Base-by-base conservation (phyloP, 2,329 filamentous ascomycete species). In the Calonectria leucothoes region DNA sequence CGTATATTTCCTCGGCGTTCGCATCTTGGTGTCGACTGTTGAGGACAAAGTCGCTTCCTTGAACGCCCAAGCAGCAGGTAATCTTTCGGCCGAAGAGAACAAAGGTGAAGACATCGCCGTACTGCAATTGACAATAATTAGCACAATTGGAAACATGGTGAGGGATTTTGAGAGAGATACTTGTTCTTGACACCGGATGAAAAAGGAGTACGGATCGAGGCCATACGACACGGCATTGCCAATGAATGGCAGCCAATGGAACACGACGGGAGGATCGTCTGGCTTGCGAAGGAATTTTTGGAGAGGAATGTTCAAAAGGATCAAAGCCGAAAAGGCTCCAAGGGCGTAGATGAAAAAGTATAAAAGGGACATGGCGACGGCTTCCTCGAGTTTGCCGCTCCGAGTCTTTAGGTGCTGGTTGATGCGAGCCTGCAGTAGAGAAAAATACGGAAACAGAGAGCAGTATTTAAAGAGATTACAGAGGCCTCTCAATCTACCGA, bases 141-240 rank as follows among this genome's bases (percentile, higher is more conserved):
- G 73, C 11, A 2, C 14, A 39, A 42, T 7, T 27, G 1, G 10
- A 1, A 2, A 12, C 0, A n/a, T 2, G 0, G 8, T 35, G 8
- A 11, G 35, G 2, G 7, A 1, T 4, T 10, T 1, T 3, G 20
- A 6, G 81, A 70, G 25, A 23, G n/a, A 15, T 80, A 94, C 93
- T 91, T 95, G 94, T 81, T 89, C 86, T 74, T 90, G 90, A 79
- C 90, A 92, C 25, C 86, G 79, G 72, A 89, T 89, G 82, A 94
- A 94, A 86, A 94, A 94, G 52, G 86, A 86, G 82, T 90, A 92
- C 0, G 93, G 93, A 75, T 95, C 91, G 75, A 93, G 92, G 77
- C 93, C 93, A 84, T 95, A 95, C 27, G 88, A 88, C 71, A 95
- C 86, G 7, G 93, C 94, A 82, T 91, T 94, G 59, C 93, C 93